These are phyloP conservation scores for Aureobasidium subglaciale DNA, from an alignment of 2,329 filamentous ascomycete genomes.

Conservation along the genomic window DNA sequence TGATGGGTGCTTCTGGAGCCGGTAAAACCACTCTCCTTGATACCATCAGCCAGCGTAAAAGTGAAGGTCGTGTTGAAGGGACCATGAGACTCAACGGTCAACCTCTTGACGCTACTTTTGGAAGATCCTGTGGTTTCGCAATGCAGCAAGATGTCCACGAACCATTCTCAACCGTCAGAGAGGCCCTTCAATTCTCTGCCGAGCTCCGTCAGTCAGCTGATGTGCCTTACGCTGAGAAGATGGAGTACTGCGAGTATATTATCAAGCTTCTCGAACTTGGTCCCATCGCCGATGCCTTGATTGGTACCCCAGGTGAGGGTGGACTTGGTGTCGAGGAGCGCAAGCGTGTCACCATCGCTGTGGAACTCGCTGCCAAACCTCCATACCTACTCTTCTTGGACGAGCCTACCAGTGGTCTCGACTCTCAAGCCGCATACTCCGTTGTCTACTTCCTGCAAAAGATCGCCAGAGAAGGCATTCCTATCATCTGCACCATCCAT, in stretches of 20 bases:
- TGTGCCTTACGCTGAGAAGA: slow-evolving; percentile 51
- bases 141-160: slow-evolving; percentile 65
- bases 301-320: slow-evolving; percentile 57
- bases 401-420: slow-evolving; percentile 52
- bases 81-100: slow-evolving; percentile 60
- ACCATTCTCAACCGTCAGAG: slow-evolving; percentile 48
- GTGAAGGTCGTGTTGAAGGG: slow-evolving; percentile 56
- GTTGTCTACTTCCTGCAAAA: slow-evolving; percentile 57
- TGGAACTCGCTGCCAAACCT: slow-evolving; percentile 36
- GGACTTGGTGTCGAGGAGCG: slow-evolving; percentile 56
- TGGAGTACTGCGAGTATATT: slow-evolving; percentile 58
- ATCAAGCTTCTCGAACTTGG: slow-evolving; percentile 59
- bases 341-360: slow-evolving; percentile 55
- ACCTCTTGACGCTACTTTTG: slow-evolving; percentile 51
- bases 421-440: slow-evolving; percentile 57
- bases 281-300: slow-evolving; percentile 60
- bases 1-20: slow-evolving; percentile 70
- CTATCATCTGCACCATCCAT: slow-evolving; percentile 42
- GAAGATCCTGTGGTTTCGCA: slow-evolving; percentile 60
- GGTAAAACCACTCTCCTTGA: slow-evolving; percentile 84
- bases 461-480: slow-evolving; percentile 44
- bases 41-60: slow-evolving; percentile 49
- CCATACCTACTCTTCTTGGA: slow-evolving; percentile 58
- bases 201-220: slow-evolving; percentile 49
- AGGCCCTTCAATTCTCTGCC: slow-evolving; percentile 50